Base-by-base conservation (phyloP, 768 basidiomycete genomes). In the Clavulina sp. region DNA sequence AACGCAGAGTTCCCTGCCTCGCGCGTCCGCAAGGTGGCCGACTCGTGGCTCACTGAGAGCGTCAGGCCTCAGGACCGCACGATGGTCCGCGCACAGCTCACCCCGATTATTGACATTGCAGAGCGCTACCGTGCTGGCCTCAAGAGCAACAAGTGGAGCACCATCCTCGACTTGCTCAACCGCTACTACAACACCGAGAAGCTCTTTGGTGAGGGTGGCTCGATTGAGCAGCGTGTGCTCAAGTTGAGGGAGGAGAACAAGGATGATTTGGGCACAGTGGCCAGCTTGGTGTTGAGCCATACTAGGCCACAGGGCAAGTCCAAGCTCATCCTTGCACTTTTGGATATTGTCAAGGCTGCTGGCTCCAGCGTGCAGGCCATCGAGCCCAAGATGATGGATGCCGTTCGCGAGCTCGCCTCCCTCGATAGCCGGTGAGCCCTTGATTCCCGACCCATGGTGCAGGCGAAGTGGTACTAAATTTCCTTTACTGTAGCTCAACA, bases 241-340 rank as follows among this genome's bases (percentile, higher is more conserved):
- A 75, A 80, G 48, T 76, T 99, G 36, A 77, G 95, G 51, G 95
- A 97, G 49, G 81, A 89, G 59, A 66, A 92, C 72, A 93, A 92
- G 69, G 87, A 91, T 56, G 74, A 89, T 58, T 77, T 95, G 33
- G 91, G 96, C 65, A 78, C 80, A 53, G 95, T 86, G 31, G 80
- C 83, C 43, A 73, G 73, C 43, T 70, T 92, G 29, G 88, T 97
- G 18, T 74, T 97, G 49, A 93, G 92, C 53, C 95, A 99, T 66
- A 87, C 89, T 70, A 93, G 91, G 67, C 89, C 87, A 5, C 82
- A 84, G 57, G 79, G 82, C 68, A 97, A 97, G 70, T 78, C 80
- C 57, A 89, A 86, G 63, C 73, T 97, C 48, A 74, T 95, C 41
- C 73, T 93, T 46, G 74, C 79, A 18, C 70, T 97, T 41, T 74